Conservation (phyloP, 1,139 yeast species). For the Blastobotrys petasosporus region DNA sequence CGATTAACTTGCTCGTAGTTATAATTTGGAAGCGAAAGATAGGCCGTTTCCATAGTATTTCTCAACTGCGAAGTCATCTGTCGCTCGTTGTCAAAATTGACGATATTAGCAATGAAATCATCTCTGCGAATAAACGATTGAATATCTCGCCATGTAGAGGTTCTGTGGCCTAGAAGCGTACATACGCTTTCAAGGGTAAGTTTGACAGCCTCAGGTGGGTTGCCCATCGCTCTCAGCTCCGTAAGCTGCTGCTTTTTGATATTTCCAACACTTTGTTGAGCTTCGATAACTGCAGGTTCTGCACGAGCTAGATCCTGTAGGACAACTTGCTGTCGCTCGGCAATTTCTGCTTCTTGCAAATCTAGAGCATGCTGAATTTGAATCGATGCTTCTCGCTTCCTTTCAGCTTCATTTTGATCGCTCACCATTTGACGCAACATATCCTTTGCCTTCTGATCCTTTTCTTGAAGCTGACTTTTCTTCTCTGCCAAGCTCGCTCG, state of each 20-base stretch:
- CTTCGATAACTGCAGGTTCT: constrained; percentile 80
- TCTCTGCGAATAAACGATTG: constrained; percentile 76
- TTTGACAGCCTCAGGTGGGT: constrained; percentile 88
- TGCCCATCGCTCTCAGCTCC: constrained; percentile 80
- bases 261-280: constrained; percentile 80
- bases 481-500: constrained; percentile 51
- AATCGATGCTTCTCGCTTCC: constrained; percentile 80
- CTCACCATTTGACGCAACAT: constrained; percentile 74
- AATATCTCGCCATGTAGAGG: constrained; percentile 69
- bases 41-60: constrained; percentile 51
- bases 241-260: constrained; percentile 90
- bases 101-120: constrained; percentile 81
- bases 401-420: constrained; percentile 89
- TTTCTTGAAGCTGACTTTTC: constrained; percentile 43
- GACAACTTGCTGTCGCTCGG: constrained; percentile 50
- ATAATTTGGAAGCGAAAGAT: constrained; percentile 58
- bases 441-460: constrained; percentile 62
- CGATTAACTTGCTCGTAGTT: constrained; percentile 72
- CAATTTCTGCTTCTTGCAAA: constrained; percentile 59
- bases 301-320: constrained; percentile 62
- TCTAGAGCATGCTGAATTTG: constrained; percentile 67
- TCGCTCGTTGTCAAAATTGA: constrained; percentile 59
- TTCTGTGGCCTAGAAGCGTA: constrained; percentile 63
- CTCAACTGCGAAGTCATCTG: constrained; percentile 53
- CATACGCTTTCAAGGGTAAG: constrained; percentile 87